phyloP scores from a whole-genome alignment of 352 stramenopile genomes.

The Albugo laibachii region DNA sequence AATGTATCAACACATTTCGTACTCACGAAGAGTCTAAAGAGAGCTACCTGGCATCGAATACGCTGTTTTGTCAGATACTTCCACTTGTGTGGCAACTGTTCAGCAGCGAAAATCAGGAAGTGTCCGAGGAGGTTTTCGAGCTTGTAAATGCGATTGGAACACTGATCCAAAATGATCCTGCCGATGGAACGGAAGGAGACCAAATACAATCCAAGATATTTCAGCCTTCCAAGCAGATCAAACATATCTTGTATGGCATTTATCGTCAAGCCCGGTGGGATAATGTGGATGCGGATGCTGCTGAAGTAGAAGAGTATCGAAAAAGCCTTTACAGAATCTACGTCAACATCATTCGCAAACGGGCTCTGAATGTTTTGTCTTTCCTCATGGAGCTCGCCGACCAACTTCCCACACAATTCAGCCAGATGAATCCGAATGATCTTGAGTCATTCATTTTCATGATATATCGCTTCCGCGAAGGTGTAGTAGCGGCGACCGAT shows the following conservation, averaged over 20 bases:
- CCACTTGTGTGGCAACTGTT: constrained; percentile 68
- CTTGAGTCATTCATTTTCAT: constrained; percentile 67
- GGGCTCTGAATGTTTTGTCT: constrained; percentile 37
- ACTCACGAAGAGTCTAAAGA: constrained; percentile 19
- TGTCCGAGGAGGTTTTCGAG: constrained; percentile 75
- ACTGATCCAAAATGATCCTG: constrained; percentile 36
- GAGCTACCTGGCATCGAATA: constrained; percentile 26
- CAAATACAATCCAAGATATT: constrained; percentile 14
- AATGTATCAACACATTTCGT: constrained; percentile 61
- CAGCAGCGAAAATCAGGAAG: constrained; percentile 59
- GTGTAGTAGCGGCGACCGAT: constrained; percentile 33
- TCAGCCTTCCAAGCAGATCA: constrained; percentile 45
- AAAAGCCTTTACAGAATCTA: constrained; percentile 75
- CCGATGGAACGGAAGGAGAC: not conserved
- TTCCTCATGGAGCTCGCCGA: constrained; percentile 47
- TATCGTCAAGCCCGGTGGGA: constrained; percentile 63
- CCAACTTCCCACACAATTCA: constrained; percentile 27
- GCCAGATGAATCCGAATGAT: constrained; percentile 27
- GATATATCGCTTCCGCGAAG: constrained; percentile 72
- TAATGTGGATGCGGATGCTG: constrained; percentile 48
- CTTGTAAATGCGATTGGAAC: constrained; percentile 61
- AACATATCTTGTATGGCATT: constrained; percentile 64
- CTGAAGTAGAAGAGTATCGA: constrained; percentile 72
- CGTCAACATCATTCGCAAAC: constrained; percentile 63
- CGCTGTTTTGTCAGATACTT: constrained; percentile 50